A percentile compares a stretch with the other conserved stretches of the same genome.
Conservation (phyloP, 805 yeast species). For the Candida chauliodis region DNA sequence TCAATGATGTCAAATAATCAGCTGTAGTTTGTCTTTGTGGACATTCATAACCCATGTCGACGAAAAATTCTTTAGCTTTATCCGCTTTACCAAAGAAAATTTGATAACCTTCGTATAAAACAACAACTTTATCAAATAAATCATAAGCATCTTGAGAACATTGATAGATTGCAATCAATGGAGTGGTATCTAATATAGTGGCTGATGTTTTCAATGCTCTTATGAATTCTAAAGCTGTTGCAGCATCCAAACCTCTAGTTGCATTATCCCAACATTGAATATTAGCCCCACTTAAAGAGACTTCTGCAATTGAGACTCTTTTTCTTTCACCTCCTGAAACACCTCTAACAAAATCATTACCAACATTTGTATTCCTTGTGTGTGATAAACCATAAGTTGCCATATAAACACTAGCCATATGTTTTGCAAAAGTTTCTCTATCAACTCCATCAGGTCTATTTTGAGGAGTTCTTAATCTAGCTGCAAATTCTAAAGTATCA, state of each 20-base stretch:
- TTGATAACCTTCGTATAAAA: conserved; percentile 55
- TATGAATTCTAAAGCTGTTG: conserved; percentile 65
- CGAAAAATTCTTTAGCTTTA: conserved; percentile 47
- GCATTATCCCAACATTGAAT: conserved; percentile 67
- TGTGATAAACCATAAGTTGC: conserved; percentile 54
- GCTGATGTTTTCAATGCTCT: conserved; percentile 59
- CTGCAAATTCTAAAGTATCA: conserved; percentile 54
- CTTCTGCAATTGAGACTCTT: conserved; percentile 69
- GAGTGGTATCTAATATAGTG: conserved; percentile 51
- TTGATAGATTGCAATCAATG: conserved; percentile 64
- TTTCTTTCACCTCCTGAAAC: conserved; percentile 73
- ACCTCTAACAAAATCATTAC: conserved; percentile 65
- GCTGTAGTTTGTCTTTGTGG: conserved; percentile 65
- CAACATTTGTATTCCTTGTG: conserved; percentile 60
- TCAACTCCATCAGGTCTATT: conserved; percentile 35
- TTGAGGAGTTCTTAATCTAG: conserved; percentile 45
- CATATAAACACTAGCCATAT: conserved; percentile 41
- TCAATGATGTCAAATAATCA: conserved; percentile 63
- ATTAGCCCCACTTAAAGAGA: conserved; percentile 49
- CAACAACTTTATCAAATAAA: conserved; percentile 34
- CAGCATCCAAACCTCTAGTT: conserved; percentile 67
- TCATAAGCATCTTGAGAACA: conserved; percentile 64
- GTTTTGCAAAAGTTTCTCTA: conserved; percentile 34
- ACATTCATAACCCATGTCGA: conserved; percentile 59
- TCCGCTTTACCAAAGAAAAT: conserved; percentile 32